Evolutionary conservation across 1,284 basidiomycete species (phyloP).

Genomic region (Heterobasidion occidentale): DNA sequence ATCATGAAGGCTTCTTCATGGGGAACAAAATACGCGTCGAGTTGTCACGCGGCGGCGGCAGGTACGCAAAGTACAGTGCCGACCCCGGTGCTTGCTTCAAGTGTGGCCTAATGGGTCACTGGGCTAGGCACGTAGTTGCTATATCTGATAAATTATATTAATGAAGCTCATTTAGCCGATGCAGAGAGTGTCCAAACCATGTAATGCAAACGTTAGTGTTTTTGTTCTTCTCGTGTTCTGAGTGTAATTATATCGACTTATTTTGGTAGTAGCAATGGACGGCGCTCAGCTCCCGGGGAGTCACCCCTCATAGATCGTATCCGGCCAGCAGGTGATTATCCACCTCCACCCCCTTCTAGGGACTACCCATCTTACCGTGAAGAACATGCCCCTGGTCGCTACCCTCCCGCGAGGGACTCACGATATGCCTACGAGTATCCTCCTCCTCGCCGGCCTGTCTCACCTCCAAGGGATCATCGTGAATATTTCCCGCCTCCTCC

Average conservation of each 20-base stretch:
- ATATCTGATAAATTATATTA: conserved; percentile 3
- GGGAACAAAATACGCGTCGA: conserved; percentile 84
- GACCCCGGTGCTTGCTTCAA: conserved; percentile 82
- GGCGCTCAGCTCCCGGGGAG: conserved; percentile 29
- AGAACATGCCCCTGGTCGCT: conserved; percentile 40
- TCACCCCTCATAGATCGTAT: conserved; percentile 48
- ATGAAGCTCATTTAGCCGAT: conserved; percentile 2
- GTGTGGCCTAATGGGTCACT: conserved; percentile 75
- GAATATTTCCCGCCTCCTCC: conserved; percentile 47
- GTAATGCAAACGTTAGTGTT: conserved; percentile 27
- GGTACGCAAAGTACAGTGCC: conserved; percentile 66
- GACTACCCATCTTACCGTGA: conserved; percentile 43
- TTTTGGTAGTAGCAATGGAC: conserved; percentile 6
- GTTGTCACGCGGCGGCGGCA: conserved; percentile 71
- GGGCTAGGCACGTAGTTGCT: conserved; percentile 58
- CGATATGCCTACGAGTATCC: conserved; percentile 49
- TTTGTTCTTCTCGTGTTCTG: not conserved
- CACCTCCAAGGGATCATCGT: conserved; percentile 59
- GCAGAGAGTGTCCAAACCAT: conserved; percentile 68
- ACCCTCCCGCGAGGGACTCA: conserved; percentile 35
- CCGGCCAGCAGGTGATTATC: conserved; percentile 39
- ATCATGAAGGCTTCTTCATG: conserved; percentile 82
- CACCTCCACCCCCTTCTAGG: conserved; percentile 28
- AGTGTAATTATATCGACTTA: conserved; percentile 4
- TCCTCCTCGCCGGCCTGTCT: conserved; percentile 42